Conservation (phyloP, 345 rosid species). For the Brassica incana region DNA sequence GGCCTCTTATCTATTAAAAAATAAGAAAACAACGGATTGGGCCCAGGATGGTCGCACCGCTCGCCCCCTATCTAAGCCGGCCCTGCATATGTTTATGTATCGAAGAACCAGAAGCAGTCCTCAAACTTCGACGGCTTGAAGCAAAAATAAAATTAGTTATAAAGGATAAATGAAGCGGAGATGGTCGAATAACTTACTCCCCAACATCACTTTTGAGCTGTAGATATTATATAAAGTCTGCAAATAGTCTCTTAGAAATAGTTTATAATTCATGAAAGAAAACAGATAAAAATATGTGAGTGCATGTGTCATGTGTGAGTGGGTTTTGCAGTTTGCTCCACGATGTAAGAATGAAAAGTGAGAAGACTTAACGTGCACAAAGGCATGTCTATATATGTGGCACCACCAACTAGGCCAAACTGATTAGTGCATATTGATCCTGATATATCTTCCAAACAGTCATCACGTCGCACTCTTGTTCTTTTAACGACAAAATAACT, state of each 20-base stretch:
- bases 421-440: neutral
- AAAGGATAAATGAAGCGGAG: neutral
- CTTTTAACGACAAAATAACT: neutral
- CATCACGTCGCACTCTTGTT: neutral
- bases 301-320: constrained; percentile 21
- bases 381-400: neutral
- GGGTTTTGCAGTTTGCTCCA: neutral
- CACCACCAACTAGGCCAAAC: neutral
- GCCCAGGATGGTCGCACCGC: too few species aligned
- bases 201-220: neutral
- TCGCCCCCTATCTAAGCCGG: too few species aligned
- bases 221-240: neutral
- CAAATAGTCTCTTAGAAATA: neutral
- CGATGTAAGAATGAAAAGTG: constrained; percentile 24
- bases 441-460: neutral
- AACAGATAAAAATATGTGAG: neutral
- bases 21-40: too few species aligned
- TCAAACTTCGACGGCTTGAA: neutral
- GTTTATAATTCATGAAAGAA: neutral
- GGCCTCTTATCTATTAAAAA: too few species aligned
- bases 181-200: neutral
- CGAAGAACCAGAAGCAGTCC: neutral
- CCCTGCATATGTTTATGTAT: too few species aligned
- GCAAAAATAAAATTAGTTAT: neutral
- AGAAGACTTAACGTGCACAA: constrained; percentile 39